Base-by-base conservation (phyloP, 2,329 filamentous ascomycete genomes). In the Fusarium fracticaudum region DNA sequence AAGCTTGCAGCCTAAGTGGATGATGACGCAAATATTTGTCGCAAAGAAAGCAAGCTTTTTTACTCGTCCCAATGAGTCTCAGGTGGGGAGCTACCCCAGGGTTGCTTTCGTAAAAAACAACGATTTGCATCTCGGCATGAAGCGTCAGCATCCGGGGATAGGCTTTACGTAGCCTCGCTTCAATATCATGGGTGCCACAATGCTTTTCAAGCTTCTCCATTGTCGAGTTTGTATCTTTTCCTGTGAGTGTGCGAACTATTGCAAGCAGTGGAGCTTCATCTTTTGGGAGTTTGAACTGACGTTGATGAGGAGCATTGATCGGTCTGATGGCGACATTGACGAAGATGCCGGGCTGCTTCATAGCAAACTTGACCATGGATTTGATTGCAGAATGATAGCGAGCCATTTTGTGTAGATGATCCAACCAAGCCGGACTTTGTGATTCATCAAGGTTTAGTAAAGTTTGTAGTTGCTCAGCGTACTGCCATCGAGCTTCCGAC, bases 11-110 rank as follows among this genome's bases (percentile, higher is more conserved):
- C 33, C 20, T 57, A 3, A 76, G 73, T 18, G 76, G 73, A 66
- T 81, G 79, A 3, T 50, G 72, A 22, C 48, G 48, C n/a, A 81
- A 57, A 43, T 73, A 82, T 43, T 72, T 45, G 38, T 78, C 53
- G 55, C 80, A 82, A 15, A 81, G 74, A 51, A 76, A 82, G 58
- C 80, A 82, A 4, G 80, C 76, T 50, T 81, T 82, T 62, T 81
- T 81, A 60, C 80, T 81, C 0, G 78, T 79, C 13, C 80, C 80
- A 24, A 82, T 81, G 38, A 79, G 78, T 1, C 59, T 59, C 17
- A 81, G 44, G 8, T 58, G 48, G 13, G 79, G 79, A 31, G 29
- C 71, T 8, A 54, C 60, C 3, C 69, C 14, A 15, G 74, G 73
- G n/a, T 79, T 59, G n/a, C 69, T 59, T 31, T 81, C 78, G 50